Conservation (phyloP, 306 rosid genomes). For the Hylodesmum podocarpum region DNA sequence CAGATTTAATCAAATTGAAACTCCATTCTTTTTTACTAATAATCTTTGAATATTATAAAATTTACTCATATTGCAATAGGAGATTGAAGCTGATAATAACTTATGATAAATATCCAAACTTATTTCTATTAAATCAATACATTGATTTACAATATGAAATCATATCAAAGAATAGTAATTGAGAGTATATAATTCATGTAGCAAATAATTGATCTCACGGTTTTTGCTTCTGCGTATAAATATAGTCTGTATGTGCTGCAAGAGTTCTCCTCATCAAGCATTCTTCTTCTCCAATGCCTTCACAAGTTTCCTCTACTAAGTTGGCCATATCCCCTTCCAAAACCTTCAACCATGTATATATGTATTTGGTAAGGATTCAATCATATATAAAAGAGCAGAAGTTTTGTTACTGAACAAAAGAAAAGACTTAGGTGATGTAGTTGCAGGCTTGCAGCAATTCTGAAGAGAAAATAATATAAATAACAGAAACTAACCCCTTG, state of each 20-base stretch:
- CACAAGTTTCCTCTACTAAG: conserved; percentile 60
- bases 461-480: background rate
- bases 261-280: conserved; percentile 78
- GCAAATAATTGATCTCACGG: conserved; percentile 32
- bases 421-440: background rate
- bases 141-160: background rate
- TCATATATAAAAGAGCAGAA: background rate
- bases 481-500: conserved; percentile 30
- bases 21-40: no score
- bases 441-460: background rate
- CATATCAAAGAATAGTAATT: no score
- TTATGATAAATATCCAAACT: background rate
- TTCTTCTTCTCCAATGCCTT: conserved; percentile 60
- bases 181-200: no score
- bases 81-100: background rate
- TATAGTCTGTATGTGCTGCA: conserved; percentile 71
- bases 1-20: no score
- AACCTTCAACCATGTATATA: conserved; percentile 34
- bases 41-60: no score
- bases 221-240: conserved; percentile 63
- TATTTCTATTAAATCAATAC: conserved; percentile 3
- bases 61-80: background rate
- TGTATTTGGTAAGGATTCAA: no score
- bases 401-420: background rate
- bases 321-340: conserved; percentile 31